These are phyloP conservation scores for Vaccinium corymbosum DNA, from an alignment of 148 eudicot genomes.

Conservation along the genomic window DNA sequence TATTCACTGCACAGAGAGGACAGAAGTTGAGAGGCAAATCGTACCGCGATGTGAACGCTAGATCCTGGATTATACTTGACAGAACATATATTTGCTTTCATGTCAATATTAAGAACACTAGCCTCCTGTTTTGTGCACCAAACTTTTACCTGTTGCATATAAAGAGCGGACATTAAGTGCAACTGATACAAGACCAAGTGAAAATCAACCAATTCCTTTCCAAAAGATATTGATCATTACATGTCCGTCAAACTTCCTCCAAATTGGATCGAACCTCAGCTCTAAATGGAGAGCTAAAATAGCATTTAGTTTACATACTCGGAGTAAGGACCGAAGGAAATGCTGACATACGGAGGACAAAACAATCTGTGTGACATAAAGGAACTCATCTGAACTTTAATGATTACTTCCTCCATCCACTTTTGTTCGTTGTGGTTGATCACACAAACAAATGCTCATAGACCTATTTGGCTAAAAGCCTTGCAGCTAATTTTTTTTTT, in stretches of 20 bases:
- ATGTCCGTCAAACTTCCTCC: background rate
- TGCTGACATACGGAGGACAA: background rate
- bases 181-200: background rate
- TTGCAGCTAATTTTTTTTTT: background rate
- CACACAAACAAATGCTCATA: background rate
- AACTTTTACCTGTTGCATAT: conserved; percentile 53
- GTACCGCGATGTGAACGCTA: conserved; percentile 63
- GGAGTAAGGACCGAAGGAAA: background rate
- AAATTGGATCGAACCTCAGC: background rate
- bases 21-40: conserved; percentile 12
- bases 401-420: background rate
- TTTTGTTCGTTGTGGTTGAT: background rate
- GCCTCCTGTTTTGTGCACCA: conserved; percentile 79
- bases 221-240: background rate
- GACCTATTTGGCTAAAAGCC: background rate
- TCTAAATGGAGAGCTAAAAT: background rate
- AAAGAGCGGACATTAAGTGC: background rate
- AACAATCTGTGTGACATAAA: background rate
- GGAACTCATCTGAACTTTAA: background rate
- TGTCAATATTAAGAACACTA: conserved; percentile 67
- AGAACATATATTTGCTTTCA: conserved; percentile 78
- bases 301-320: background rate
- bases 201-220: background rate
- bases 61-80: conserved; percentile 86
- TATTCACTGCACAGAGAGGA: background rate